A percentile compares a stretch with the other conserved stretches of the same genome.
Evolutionary conservation across 176 grass and related monocot species (phyloP).

Genomic region (Eragrostis curvula): DNA sequence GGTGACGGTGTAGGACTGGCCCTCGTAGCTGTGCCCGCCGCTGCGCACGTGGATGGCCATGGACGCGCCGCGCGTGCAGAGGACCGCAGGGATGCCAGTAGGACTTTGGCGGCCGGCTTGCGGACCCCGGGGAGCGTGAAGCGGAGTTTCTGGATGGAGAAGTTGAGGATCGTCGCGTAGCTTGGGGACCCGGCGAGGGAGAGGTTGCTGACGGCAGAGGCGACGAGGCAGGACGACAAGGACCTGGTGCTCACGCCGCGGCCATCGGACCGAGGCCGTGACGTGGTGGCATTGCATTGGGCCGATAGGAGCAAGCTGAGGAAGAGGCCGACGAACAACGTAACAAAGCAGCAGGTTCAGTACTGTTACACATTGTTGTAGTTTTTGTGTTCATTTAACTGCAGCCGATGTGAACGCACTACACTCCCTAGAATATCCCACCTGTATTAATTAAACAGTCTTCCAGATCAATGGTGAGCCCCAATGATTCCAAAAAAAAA

Average conservation of each 20-base stretch:
- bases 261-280: too few relatives aligned
- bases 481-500: too few relatives aligned
- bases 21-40: conserved; percentile 58
- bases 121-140: conserved; percentile 27
- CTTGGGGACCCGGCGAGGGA: conserved; percentile 29
- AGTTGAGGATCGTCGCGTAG: conserved; percentile 37
- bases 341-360: too few relatives aligned
- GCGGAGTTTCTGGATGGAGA: conserved; percentile 58
- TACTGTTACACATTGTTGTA: too few relatives aligned
- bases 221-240: conserved; percentile 37
- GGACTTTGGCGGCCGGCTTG: conserved; percentile 46
- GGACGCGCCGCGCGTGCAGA: conserved; percentile 34
- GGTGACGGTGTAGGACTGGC: conserved; percentile 51
- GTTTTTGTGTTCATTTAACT: too few relatives aligned
- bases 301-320: too few relatives aligned
- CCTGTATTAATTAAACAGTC: too few relatives aligned
- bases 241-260: not conserved
- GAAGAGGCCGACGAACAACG: too few relatives aligned
- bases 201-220: conserved; percentile 44
- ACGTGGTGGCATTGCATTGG: too few relatives aligned
- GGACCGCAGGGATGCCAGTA: conserved; percentile 26
- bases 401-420: too few relatives aligned
- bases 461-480: too few relatives aligned
- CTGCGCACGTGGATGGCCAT: conserved; percentile 52
- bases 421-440: too few relatives aligned